Evolutionary conservation across 2,329 filamentous ascomycete genomes (phyloP).

Genomic region (Stachybotrys elegans): DNA sequence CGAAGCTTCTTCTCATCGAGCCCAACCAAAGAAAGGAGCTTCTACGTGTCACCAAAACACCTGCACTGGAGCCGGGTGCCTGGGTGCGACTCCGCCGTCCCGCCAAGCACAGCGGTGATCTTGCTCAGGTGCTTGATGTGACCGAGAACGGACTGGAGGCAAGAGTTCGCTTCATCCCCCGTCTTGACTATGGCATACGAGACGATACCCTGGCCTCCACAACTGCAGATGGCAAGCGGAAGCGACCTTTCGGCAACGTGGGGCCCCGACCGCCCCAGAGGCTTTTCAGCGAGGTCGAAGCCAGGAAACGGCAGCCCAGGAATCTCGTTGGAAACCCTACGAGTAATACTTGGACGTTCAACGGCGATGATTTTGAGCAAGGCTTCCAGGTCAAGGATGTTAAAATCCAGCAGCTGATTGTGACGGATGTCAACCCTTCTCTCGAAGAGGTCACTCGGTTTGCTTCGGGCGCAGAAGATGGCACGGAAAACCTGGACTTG

Average conservation of each 20-base stretch:
- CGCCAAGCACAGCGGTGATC: conserved; percentile 78
- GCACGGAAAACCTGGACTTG: conserved; percentile 88
- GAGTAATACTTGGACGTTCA: conserved; percentile 77
- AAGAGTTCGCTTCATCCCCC: conserved; percentile 79
- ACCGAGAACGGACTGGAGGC: conserved; percentile 90
- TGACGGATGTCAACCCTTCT: conserved; percentile 86
- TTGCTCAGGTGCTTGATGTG: conserved; percentile 88
- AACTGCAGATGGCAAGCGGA: conserved; percentile 66
- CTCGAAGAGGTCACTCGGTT: conserved; percentile 96
- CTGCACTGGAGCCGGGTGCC: conserved; percentile 76
- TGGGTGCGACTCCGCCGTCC: conserved; percentile 85
- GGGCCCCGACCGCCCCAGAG: conserved; percentile 77
- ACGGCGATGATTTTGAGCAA: conserved; percentile 84
- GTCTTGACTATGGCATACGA: conserved; percentile 84
- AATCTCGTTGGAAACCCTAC: conserved; percentile 63
- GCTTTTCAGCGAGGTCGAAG: conserved; percentile 89
- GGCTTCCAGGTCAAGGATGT: conserved; percentile 93
- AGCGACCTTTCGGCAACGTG: conserved; percentile 56
- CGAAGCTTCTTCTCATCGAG: conserved; percentile 81
- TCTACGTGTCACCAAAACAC: conserved; percentile 82
- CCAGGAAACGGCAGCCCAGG: conserved; percentile 76
- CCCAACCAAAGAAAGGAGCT: conserved; percentile 98
- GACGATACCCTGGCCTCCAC: conserved; percentile 57
- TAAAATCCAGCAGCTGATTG: conserved; percentile 79
- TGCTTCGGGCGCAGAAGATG: conserved; percentile 81